Evolutionary conservation across 1,139 yeast species (phyloP), one percentile per base, ranked within the genome.

Genomic region (Scheffersomyces titani): DNA sequence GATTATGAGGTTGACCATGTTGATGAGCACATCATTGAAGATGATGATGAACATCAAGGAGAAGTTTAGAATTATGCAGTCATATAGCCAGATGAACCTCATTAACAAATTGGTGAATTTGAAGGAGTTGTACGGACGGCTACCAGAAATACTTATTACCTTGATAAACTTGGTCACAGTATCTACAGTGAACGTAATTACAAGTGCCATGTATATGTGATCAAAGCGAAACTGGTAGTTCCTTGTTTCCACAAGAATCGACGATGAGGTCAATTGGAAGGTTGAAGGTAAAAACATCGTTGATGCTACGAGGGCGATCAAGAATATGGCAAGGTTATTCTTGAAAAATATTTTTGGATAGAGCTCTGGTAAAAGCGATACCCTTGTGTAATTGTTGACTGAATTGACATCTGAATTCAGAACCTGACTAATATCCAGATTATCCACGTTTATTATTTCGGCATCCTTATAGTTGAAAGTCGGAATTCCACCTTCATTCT

Each of bases 71-170:
- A 71, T 59, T 18, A 64, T 52, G 53, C 70, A 63, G 51, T 65
- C 55, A 59, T 73, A 72, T 45, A 64, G 57, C 73, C 73, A 70
- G 7, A 64, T 61, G 54, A 71, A 70, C 52, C 64, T 61, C 49
- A 65, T 53, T 21, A 67, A 51, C 19, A 66, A 52, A 40, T 58
- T 53, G 6, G 66, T 65, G n/a, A 59, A 49, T 18, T 60, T 52
- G 24, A 67, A 67, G 55, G 60, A 62, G 49, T 57, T 57, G 22
- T 53, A 53, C 54, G 59, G 54, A 24, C 56, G 52, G 44, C 53
- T 56, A 52, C 58, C 55, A 30, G 54, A 20, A 50, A 58, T 58
- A 52, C 56, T 63, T 21, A 63, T 57, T 5, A 59, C 62, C 22
- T 55, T 54, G 50, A 59, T 56, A 45, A 66, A 59, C 47, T 60